A percentile compares a stretch with the other conserved stretches of the same genome.
phyloP scores from a whole-genome alignment of 179 eudicot species.

The Camellia oleifera region DNA sequence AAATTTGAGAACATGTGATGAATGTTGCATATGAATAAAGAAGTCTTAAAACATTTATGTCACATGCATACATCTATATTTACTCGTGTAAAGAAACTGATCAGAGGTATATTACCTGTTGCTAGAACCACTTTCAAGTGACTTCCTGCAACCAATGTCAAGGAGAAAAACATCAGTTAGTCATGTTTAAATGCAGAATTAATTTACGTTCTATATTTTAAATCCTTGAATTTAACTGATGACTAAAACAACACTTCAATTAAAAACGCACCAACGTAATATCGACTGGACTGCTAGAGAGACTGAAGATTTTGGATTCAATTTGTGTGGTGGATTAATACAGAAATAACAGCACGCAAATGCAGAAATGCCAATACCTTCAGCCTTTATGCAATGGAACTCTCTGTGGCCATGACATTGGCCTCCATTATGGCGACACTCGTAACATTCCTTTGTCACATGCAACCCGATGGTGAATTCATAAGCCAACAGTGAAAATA shows the following conservation, averaged over 20 bases:
- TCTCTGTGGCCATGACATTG: rapidly evolving
- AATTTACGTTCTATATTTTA: background rate
- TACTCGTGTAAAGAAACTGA: background rate
- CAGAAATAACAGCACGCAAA: background rate
- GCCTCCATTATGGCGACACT: background rate
- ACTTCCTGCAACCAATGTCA: constrained; percentile 7
- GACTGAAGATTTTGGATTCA: background rate
- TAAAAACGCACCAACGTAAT: background rate
- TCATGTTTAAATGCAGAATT: background rate
- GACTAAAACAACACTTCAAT: background rate
- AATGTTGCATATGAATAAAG: too few species aligned
- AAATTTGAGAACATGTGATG: too few species aligned
- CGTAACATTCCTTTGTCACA: background rate
- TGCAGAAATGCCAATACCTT: background rate
- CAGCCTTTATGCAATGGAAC: background rate
- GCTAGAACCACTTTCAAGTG: background rate
- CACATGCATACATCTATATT: background rate
- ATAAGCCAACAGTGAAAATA: background rate
- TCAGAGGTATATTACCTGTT: constrained; percentile 13
- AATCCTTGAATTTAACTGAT: background rate
- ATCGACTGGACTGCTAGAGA: background rate
- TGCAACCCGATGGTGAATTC: background rate
- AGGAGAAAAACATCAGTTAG: background rate
- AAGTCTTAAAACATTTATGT: too few species aligned
- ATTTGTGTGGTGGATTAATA: background rate